Conservation (phyloP, 2,329 filamentous ascomycete species). For the Stemphylium beticola region DNA sequence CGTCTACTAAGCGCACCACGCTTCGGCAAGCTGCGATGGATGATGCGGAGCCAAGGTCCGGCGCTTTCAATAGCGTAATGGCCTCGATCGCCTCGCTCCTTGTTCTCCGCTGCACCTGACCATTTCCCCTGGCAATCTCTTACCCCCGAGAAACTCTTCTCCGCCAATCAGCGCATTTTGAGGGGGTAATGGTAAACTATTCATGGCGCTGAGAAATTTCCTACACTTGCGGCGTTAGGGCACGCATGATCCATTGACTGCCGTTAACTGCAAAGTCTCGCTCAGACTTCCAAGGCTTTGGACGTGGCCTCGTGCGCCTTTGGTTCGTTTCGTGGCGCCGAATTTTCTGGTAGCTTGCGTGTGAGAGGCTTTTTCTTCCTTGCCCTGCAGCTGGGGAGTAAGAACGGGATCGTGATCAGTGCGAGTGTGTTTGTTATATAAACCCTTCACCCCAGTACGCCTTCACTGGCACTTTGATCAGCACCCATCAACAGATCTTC, state of each 20-base stretch:
- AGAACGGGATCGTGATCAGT: slow-evolving; percentile 9
- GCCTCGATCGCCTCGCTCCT: slow-evolving; percentile 10
- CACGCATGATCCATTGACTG: slow-evolving; percentile 46
- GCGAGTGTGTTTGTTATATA: slow-evolving; percentile 25
- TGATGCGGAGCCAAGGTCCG: slow-evolving; percentile 8
- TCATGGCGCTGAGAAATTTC: slow-evolving; percentile 17
- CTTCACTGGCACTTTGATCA: slow-evolving; percentile 12
- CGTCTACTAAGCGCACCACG: neutral
- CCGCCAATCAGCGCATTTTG: slow-evolving; percentile 20
- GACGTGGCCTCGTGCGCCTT: slow-evolving; percentile 32
- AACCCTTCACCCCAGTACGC: slow-evolving; percentile 15
- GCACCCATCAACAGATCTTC: slow-evolving; percentile 22
- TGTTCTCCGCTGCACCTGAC: slow-evolving; percentile 13
- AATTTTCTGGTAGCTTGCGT: slow-evolving; percentile 27
- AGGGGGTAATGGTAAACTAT: slow-evolving; percentile 20
- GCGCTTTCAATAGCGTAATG: slow-evolving; percentile 18
- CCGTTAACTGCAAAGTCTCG: slow-evolving; percentile 53
- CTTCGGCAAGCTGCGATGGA: slow-evolving; percentile 4
- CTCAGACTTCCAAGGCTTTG: slow-evolving; percentile 26
- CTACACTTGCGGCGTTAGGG: slow-evolving; percentile 9
- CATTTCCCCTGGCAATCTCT: slow-evolving; percentile 28
- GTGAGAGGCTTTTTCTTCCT: slow-evolving; percentile 2
- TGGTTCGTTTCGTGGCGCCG: slow-evolving; percentile 33
- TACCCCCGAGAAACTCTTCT: slow-evolving; percentile 32
- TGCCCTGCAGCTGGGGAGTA: slow-evolving; percentile 14